Base-by-base conservation (phyloP, 768 basidiomycete species). In the Serendipita sp. region DNA sequence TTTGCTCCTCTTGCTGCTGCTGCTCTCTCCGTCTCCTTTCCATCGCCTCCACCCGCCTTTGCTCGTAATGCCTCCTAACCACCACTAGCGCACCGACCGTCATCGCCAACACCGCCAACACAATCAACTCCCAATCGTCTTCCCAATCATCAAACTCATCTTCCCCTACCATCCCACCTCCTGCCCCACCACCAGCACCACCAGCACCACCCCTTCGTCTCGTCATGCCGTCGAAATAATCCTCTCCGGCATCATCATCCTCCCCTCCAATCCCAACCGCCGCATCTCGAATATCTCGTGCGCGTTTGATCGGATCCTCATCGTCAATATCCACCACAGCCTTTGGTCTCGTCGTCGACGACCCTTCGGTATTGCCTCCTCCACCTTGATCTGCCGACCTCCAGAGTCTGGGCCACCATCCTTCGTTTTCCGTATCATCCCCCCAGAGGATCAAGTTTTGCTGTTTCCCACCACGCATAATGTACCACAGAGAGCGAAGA, bases 401-500 rank as follows among this genome's bases (percentile, higher is more conserved):
- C 24, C 50, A 24, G 48, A 58, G 45, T 64, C 17, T 53, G 65
- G 66, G 41, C 51, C 17, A 66, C 63, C 38, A 51, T 43, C 58
- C 64, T 51, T 48, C 65, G 63, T 62, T 65, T 16, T 62, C 53
- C 22, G 48, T 26, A 58, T 58, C 53, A 11, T 58, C 53, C 22
- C 51, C 33, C 31, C 51, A 63, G 2, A 63, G 62, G 30, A 51
- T 56, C 22, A 56, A 45, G 26, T 58, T 63, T 28, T n/a, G 53
- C 31, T 58, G 53, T n/a, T 22, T 74, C 3, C 89, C 84, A 26
- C 90, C 88, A 69, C 77, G 80, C 7, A 90, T 69, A 9, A 85
- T 87, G 68, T 90, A 82, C 88, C 88, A 94, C 58, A 91, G 74
- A 68, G 90, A 94, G 17, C 85, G 83, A 7, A 82, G 71, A 70